These are phyloP conservation scores for Mercurialis annua DNA, from an alignment of 345 rosid genomes.

Conservation along the genomic window DNA sequence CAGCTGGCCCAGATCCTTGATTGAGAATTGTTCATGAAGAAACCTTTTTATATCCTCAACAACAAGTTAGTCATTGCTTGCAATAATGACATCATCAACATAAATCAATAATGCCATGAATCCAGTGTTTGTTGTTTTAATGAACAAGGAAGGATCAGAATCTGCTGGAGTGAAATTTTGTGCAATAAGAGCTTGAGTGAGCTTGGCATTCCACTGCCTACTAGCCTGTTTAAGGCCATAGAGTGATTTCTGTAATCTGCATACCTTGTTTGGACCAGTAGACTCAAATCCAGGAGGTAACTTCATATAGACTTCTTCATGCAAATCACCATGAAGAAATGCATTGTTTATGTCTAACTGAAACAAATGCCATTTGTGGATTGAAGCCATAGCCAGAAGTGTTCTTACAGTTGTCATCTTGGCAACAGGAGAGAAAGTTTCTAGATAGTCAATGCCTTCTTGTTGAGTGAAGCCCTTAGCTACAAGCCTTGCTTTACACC, in stretches of 20 bases:
- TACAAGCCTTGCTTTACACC: too few species aligned
- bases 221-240: neutral
- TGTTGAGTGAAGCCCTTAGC: too few species aligned
- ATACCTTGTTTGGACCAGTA: neutral
- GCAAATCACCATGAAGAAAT: too few species aligned
- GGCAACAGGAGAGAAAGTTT: too few species aligned
- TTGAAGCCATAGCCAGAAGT: too few species aligned
- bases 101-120: neutral
- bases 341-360: too few species aligned
- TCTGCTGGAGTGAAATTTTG: neutral
- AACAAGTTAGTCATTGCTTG: neutral
- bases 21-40: neutral
- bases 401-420: too few species aligned
- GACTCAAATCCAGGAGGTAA: neutral
- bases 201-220: neutral
- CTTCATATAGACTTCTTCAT: too few species aligned
- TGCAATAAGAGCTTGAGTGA: neutral
- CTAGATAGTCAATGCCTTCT: too few species aligned
- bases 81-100: neutral
- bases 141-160: neutral
- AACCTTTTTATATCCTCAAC: neutral
- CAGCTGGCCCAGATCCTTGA: neutral
- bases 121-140: fast-evolving
- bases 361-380: too few species aligned
- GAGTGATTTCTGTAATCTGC: neutral